These are phyloP conservation scores for Thyridium curvatum DNA, from an alignment of 2,329 filamentous ascomycete species.

Conservation along the genomic window DNA sequence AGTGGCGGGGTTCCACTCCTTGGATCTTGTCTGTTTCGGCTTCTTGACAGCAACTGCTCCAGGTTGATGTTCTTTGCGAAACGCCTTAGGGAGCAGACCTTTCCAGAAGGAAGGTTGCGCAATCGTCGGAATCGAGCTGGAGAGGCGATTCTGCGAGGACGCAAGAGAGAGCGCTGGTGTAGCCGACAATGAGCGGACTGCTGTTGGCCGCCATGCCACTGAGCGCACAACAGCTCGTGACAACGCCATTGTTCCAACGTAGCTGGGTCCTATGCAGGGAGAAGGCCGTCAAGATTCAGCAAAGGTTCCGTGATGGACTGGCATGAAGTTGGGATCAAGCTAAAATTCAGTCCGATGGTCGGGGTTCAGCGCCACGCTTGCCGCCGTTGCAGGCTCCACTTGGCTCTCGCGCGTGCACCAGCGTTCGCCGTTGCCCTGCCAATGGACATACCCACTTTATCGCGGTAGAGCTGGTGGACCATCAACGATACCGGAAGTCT, in stretches of 20 bases:
- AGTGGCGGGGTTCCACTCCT: conserved; percentile 73
- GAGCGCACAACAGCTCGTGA: too few species aligned
- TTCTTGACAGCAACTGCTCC: conserved; percentile 23
- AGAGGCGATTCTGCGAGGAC: neutral
- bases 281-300: too few species aligned
- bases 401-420: neutral
- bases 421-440: conserved; percentile 2
- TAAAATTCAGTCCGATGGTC: too few species aligned
- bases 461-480: neutral
- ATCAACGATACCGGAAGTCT: neutral
- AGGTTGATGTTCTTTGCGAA: conserved; percentile 39
- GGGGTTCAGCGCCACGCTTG: too few species aligned
- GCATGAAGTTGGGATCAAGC: too few species aligned
- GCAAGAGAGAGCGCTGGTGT: too few species aligned
- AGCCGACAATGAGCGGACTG: too few species aligned
- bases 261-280: too few species aligned
- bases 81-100: conserved; percentile 61
- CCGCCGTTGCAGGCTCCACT: too few species aligned
- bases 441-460: neutral
- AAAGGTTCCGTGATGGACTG: too few species aligned
- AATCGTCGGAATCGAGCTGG: conserved; percentile 17
- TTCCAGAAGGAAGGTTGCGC: conserved; percentile 55
- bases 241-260: too few species aligned
- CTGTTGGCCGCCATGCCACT: too few species aligned
- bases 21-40: conserved; percentile 42